Evolutionary conservation across 2,329 filamentous ascomycete genomes (phyloP), one percentile per base, ranked within the genome.

Genomic region (Fusarium sp.): DNA sequence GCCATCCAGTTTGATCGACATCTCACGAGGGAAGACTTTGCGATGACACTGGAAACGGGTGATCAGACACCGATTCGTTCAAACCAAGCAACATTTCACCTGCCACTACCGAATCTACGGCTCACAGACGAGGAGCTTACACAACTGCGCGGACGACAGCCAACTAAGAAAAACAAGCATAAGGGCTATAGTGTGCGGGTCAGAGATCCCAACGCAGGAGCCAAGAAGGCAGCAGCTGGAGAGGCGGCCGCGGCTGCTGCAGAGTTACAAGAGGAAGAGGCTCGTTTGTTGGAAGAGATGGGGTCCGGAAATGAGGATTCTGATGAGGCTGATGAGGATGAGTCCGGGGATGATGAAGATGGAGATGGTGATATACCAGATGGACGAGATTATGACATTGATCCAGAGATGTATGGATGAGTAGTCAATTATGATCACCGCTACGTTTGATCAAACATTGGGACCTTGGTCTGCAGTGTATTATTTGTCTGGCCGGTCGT

Each of bases 1-100:
- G 86, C 87, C 1, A 86, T 94, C 46, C 84, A 88, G 20, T 86
- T 87, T 45, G 83, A 84, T 10, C 83, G 86, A 28, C 80, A 80
- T 16, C 78, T 89, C 1, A 81, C 80, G 2, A 70, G 71, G n/a
- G 62, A 73, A 34, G 79, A 81, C 51, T 81, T 81, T 59, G 72
- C 74, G 1, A 65, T 75, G 16, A 81, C 79, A 1, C 57, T 81
- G 1, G 71, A 77, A 30, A 74, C 74, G 12, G 77, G 79, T 7
- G 79, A 80, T 46, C 61, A 72, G 58, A 81, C 78, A 13, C 78
- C 79, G 2, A 62, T 74, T 10, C 74, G 74, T 23, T 71, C 76
- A 5, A 69, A 73, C 1, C 75, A 74, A 42, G 67, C 74, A 44
- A 80, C 74, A 11, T 76, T 75, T 44, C 78, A 77, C 56, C 67